These are phyloP conservation scores for Plicaturopsis crispa DNA, from an alignment of 768 basidiomycete species.

Conservation along the genomic window DNA sequence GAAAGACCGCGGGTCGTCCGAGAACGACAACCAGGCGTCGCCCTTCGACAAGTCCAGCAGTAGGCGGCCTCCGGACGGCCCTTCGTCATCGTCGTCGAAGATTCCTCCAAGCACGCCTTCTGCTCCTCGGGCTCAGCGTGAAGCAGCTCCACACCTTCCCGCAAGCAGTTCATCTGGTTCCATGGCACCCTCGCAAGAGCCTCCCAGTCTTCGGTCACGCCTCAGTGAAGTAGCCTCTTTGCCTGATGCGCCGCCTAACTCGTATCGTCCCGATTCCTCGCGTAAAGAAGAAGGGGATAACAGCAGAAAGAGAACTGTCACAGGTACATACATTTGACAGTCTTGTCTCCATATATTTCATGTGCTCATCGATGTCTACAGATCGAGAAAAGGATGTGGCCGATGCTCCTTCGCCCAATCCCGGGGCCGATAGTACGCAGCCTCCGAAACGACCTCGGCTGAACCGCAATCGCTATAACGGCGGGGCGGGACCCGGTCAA, in stretches of 20 bases:
- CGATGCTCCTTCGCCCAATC: conserved; percentile 18
- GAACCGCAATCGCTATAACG: conserved; percentile 42
- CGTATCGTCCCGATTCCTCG: conserved; percentile 37
- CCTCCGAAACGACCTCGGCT: conserved; percentile 57
- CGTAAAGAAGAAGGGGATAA: conserved; percentile 58
- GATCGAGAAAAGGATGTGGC: conserved; percentile 58
- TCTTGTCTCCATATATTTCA: not conserved
- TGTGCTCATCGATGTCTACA: conserved; percentile 14
- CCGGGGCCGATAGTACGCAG: conserved; percentile 14
- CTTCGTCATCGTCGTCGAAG: conserved; percentile 35
- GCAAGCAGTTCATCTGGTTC: conserved; percentile 10
- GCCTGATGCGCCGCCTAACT: conserved; percentile 31
- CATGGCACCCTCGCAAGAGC: conserved; percentile 13
- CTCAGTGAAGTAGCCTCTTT: conserved; percentile 39
- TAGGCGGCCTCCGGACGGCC: conserved; percentile 49
- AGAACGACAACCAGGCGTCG: conserved; percentile 38
- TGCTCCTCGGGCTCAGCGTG: conserved; percentile 51
- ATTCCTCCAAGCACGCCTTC: conserved; percentile 52
- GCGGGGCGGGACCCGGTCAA: too few species aligned
- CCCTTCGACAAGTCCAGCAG: conserved; percentile 55
- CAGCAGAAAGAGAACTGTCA: conserved; percentile 56
- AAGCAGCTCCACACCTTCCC: conserved; percentile 21
- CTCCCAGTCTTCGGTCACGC: conserved; percentile 43
- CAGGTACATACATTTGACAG: conserved; percentile 40
- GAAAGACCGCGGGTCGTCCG: conserved; percentile 52